Evolutionary conservation across 441 rosid species (phyloP).

Genomic region (Cnidoscolus chayamansa): DNA sequence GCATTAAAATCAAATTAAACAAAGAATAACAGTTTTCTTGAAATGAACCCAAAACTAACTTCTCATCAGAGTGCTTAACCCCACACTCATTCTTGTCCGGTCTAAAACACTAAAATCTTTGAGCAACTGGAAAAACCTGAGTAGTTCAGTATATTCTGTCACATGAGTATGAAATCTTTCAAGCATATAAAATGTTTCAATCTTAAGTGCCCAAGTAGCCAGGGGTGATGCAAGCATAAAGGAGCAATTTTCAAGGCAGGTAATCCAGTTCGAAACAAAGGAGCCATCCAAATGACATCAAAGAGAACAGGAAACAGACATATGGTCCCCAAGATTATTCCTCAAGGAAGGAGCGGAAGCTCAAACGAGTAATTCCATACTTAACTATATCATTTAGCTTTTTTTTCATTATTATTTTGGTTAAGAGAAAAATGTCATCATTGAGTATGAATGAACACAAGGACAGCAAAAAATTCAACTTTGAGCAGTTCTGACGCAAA

Average conservation of each 20-base stretch:
- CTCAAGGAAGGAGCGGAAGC: background rate
- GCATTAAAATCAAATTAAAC: too few relatives aligned
- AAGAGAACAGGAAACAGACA: background rate
- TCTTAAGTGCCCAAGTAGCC: background rate
- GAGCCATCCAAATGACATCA: background rate
- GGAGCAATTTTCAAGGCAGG: background rate
- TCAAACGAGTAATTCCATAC: background rate
- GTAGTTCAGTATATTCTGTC: background rate
- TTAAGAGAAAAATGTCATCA: background rate
- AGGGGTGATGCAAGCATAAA: too few relatives aligned
- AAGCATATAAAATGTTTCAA: slow-evolving; percentile 12
- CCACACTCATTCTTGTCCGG: too few relatives aligned
- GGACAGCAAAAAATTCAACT: too few relatives aligned
- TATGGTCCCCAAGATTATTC: too few relatives aligned
- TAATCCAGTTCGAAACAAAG: background rate
- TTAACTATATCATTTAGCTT: background rate
- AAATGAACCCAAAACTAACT: too few relatives aligned
- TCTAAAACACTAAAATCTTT: background rate
- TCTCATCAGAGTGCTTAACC: too few relatives aligned
- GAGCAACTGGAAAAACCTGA: background rate
- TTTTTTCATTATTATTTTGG: background rate
- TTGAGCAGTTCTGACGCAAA: too few relatives aligned
- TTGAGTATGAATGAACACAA: background rate
- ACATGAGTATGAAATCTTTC: background rate
- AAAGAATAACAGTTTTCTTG: too few relatives aligned